A percentile compares a stretch with the other conserved stretches of the same genome.
Evolutionary conservation across 768 basidiomycete species (phyloP).

Genomic region (Harrya chromipes): DNA sequence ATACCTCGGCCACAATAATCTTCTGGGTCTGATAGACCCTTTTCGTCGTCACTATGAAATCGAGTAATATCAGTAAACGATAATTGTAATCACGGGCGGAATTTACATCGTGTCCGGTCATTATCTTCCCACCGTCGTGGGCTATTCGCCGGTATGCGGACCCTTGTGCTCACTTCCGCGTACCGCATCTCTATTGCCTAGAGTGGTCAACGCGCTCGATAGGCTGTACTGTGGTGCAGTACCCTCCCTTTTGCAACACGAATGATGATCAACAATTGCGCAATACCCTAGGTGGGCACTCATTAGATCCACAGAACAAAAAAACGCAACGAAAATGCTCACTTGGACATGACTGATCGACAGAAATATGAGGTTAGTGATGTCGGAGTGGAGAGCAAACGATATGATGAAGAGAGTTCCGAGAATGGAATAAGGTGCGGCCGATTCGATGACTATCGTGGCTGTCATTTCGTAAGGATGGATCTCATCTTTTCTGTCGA

Average conservation of each 20-base stretch:
- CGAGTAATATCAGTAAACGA: no score
- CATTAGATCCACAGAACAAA: no score
- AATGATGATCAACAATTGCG: conserved; percentile 35
- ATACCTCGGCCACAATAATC: no score
- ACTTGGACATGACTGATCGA: conserved; percentile 35
- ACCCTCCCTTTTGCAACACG: conserved; percentile 33
- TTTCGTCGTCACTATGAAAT: no score
- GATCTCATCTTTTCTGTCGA: conserved; percentile 13
- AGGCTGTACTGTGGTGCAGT: conserved; percentile 1
- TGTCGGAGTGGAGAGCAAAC: conserved; percentile 19
- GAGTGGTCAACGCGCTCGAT: no score
- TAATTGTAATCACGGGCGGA: no score
- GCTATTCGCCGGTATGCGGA: no score
- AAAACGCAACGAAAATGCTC: background rate
- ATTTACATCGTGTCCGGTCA: no score
- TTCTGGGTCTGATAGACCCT: no score
- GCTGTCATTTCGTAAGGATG: conserved; percentile 26
- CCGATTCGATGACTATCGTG: conserved; percentile 37
- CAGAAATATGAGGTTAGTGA: conserved; percentile 34
- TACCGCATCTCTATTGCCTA: no score
- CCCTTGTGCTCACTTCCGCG: no score
- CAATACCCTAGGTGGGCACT: conserved; percentile 24
- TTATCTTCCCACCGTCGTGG: no score
- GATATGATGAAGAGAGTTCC: conserved; percentile 32
- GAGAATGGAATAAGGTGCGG: conserved; percentile 26